These are phyloP conservation scores for Gentiana straminea DNA, from an alignment of 257 asterid species.

Conservation along the genomic window DNA sequence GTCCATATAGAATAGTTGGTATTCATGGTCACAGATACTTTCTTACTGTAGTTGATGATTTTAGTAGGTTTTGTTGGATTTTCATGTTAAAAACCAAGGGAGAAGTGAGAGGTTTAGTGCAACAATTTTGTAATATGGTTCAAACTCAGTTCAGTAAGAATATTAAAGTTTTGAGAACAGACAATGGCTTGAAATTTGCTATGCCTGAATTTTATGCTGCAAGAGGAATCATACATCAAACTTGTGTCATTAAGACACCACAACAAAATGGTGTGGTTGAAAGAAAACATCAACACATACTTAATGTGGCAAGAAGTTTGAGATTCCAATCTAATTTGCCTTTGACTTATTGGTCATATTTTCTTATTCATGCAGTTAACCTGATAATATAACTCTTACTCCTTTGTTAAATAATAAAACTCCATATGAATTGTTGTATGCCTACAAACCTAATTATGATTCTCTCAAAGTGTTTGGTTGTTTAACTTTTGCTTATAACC, in stretches of 20 bases:
- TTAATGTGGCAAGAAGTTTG: too few species aligned
- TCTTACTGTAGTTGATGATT: background rate
- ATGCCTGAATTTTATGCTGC: background rate
- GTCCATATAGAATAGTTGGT: background rate
- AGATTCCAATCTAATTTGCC: too few species aligned
- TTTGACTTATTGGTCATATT: background rate
- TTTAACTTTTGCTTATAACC: background rate
- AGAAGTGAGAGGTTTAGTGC: background rate
- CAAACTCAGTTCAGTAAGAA: background rate
- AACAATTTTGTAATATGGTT: background rate
- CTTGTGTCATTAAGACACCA: background rate
- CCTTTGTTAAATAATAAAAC: background rate
- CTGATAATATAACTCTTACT: background rate
- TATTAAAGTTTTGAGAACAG: background rate
- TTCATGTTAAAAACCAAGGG: background rate
- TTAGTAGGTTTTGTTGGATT: background rate
- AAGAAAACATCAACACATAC: too few species aligned
- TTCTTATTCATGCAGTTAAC: background rate
- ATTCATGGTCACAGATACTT: background rate
- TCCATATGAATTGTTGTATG: background rate
- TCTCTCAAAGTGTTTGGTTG: background rate
- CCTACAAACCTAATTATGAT: background rate
- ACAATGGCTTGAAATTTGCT: background rate
- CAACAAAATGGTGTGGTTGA: background rate
- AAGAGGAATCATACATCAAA: background rate